Percentiles rank a stretch among this genome's conserved stretches.
Conservation (phyloP, 768 basidiomycete genomes). For the Chlorophyllum brunneum region DNA sequence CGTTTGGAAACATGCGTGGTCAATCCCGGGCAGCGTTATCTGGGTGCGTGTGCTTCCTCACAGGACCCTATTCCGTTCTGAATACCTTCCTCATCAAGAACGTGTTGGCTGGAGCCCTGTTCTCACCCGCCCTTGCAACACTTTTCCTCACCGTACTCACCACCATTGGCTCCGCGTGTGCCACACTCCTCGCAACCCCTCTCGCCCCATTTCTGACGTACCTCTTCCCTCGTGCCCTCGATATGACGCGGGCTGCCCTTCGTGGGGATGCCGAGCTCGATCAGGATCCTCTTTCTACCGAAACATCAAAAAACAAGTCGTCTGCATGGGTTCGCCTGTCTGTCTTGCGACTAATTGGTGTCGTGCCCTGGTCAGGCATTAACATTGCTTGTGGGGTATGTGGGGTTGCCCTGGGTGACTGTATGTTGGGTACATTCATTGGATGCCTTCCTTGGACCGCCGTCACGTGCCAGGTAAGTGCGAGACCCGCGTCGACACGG, state of each 20-base stretch:
- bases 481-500: constrained; percentile 18
- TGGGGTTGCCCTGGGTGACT: constrained; percentile 72
- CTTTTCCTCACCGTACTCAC: constrained; percentile 81
- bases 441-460: constrained; percentile 87
- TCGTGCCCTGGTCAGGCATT: constrained; percentile 96
- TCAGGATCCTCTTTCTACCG: constrained; percentile 30
- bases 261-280: constrained; percentile 57
- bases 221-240: constrained; percentile 80
- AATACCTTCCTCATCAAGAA: constrained; percentile 49
- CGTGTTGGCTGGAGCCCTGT: constrained; percentile 82
- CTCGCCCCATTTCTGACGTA: constrained; percentile 80
- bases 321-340: constrained; percentile 82
- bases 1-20: constrained; percentile 97
- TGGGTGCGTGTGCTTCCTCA: constrained; percentile 54
- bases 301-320: constrained; percentile 29
- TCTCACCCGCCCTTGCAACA: constrained; percentile 80
- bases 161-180: constrained; percentile 78
- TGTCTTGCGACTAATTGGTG: constrained; percentile 83
- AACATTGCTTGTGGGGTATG: constrained; percentile 95
- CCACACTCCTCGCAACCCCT: constrained; percentile 78
- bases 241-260: constrained; percentile 78
- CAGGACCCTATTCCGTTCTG: constrained; percentile 12
- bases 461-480: constrained; percentile 79
- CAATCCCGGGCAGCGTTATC: constrained; percentile 89
- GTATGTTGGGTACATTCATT: constrained; percentile 78